phyloP scores from a whole-genome alignment of 1,284 basidiomycete species.

The Irpex sp. region DNA sequence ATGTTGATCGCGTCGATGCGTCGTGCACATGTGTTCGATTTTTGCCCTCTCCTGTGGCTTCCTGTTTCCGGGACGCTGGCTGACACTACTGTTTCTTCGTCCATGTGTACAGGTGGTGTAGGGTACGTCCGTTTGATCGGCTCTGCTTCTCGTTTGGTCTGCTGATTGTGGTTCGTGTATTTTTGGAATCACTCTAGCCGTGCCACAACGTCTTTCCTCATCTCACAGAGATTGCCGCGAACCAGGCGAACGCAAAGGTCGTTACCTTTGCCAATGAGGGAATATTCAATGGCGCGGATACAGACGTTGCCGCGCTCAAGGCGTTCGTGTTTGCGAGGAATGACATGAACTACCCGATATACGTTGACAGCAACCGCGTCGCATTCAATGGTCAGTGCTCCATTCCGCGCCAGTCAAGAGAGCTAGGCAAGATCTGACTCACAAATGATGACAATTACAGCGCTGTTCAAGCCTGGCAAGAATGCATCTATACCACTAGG shows the following conservation, averaged over 20 bases:
- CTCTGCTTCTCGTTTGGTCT: not conserved
- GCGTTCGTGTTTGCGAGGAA: constrained; percentile 22
- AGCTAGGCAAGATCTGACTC: not conserved
- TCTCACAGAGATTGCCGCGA: constrained; percentile 24
- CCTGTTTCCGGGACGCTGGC: not conserved
- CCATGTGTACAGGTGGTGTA: constrained; percentile 16
- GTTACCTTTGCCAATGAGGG: constrained; percentile 31
- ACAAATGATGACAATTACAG: constrained; percentile 19
- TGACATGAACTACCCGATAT: constrained; percentile 30
- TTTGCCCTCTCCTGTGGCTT: not conserved
- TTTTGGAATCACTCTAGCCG: constrained; percentile 19
- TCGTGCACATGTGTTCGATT: not conserved
- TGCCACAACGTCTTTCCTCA: constrained; percentile 28
- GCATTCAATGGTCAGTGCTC: constrained; percentile 22
- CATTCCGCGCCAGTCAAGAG: not conserved
- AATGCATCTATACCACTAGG: constrained; percentile 29
- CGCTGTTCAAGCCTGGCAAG: constrained; percentile 28
- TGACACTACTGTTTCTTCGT: not conserved
- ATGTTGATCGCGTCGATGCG: constrained; percentile 1
- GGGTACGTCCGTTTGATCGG: constrained; percentile 9
- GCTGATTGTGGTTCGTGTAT: not conserved
- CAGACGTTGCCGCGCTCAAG: constrained; percentile 24
- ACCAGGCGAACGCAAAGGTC: constrained; percentile 24
- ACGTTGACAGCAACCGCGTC: constrained; percentile 26
- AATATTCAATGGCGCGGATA: constrained; percentile 27